Evolutionary conservation across 176 grass and related monocot species (phyloP), one percentile per base, ranked within the genome.

Genomic region (Phyllostachys edulis): DNA sequence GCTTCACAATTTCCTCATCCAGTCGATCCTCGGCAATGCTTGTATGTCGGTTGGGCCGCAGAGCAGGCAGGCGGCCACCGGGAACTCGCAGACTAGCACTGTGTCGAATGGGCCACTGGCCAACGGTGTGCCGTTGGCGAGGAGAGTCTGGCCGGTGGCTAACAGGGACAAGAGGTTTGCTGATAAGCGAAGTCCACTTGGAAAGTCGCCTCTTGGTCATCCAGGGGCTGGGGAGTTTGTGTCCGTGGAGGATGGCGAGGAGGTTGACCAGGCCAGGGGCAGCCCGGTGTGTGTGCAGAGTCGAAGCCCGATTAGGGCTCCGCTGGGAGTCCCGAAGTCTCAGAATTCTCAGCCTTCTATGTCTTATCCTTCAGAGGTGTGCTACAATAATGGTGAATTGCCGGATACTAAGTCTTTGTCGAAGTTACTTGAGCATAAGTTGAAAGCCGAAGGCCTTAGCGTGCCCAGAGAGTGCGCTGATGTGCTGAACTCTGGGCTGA

Each of bases 241-340:
- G 51, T 88, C 90, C 2, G 93, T 95, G 42, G 93, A 95, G 69
- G 93, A 95, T 0, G 90, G 93, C 0, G 88, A 95, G 84, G 93
- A 95, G 88, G 93, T 92, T 80, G 80, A 95, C 69, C 93, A 95
- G 71, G 90, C 91, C 16, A 80, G 85, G 56, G 82, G 82, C 20
- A 92, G 79, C 67, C 88, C 78, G 1, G 60, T 91, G 2, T 92
- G 85, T 75, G 85, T 90, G 62, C 93, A 92, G 86, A 95, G 93
- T 67, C 73, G 34, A 57, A 95, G 90, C 90, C 93, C 93, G 7
- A 70, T 95, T 23, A 88, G 90, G 82, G 90, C 88, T 77, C 88
- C 90, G 0, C 21, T 92, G 74, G 90, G 93, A 5, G 46, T 90
- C 66, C 74, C 12, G 16, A 90, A 64, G 67, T 27, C 63, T 77